These are phyloP conservation scores for Xylaria sp. DNA, from an alignment of 495 filamentous ascomycete species.

Conservation along the genomic window DNA sequence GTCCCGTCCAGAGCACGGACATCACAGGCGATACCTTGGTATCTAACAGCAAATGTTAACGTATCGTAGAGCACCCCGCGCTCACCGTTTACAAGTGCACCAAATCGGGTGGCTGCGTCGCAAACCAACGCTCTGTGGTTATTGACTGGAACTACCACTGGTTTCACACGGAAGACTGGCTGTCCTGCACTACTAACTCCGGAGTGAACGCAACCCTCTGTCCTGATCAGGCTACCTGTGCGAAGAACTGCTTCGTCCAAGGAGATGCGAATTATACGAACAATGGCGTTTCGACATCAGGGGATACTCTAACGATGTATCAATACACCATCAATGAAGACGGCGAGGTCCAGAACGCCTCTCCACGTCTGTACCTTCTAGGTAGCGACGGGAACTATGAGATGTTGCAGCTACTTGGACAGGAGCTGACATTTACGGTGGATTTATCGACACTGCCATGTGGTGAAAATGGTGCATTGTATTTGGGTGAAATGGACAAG, in stretches of 20 bases:
- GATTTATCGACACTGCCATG: slow-evolving; percentile 70
- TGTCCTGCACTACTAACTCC: slow-evolving; percentile 59
- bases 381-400: slow-evolving; percentile 60
- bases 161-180: slow-evolving; percentile 59
- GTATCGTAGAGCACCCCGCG: slow-evolving; percentile 55
- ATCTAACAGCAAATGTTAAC: background rate
- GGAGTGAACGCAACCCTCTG: slow-evolving; percentile 61
- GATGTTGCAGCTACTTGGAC: slow-evolving; percentile 62
- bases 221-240: slow-evolving; percentile 60
- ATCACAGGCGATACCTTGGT: background rate
- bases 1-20: background rate
- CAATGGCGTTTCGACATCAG: slow-evolving; percentile 63
- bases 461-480: slow-evolving; percentile 76
- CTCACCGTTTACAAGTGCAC: slow-evolving; percentile 66
- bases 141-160: slow-evolving; percentile 73
- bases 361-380: slow-evolving; percentile 69
- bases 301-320: slow-evolving; percentile 61
- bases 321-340: slow-evolving; percentile 57
- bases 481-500: slow-evolving; percentile 70
- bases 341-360: slow-evolving; percentile 52
- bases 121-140: slow-evolving; percentile 60
- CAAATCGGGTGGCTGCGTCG: slow-evolving; percentile 57
- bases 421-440: slow-evolving; percentile 74
- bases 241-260: slow-evolving; percentile 61
- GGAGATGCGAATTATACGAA: slow-evolving; percentile 67